Percentiles rank a stretch among this genome's conserved stretches.
Evolutionary conservation across 179 eudicot species (phyloP).

Genomic region (Dionaea muscipula): DNA sequence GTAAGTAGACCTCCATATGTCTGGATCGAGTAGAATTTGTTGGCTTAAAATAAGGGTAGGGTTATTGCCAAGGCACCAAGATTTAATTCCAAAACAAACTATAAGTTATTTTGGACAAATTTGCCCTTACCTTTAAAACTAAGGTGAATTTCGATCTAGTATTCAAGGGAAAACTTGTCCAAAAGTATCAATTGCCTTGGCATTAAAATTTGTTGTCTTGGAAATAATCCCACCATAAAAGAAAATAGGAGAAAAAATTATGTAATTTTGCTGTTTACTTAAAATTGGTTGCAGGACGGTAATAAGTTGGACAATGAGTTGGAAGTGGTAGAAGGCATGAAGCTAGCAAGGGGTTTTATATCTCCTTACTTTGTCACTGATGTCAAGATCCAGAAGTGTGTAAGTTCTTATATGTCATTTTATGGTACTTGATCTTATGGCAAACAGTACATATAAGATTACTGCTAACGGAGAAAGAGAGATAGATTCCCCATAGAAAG

Average conservation of each 20-base stretch:
- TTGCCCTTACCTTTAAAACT: too few relatives aligned
- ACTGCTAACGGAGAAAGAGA: background rate
- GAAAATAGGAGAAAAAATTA: background rate
- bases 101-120: too few relatives aligned
- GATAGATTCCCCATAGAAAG: too few relatives aligned
- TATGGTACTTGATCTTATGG: background rate
- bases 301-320: conserved; percentile 74
- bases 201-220: too few relatives aligned
- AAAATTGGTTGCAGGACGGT: conserved; percentile 48
- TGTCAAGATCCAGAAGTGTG: conserved; percentile 71
- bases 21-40: background rate
- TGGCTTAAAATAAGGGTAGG: background rate
- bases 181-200: too few relatives aligned
- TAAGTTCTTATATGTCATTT: conserved; percentile 21
- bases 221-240: too few relatives aligned
- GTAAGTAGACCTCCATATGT: conserved; percentile 32
- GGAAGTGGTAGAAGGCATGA: conserved; percentile 98
- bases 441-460: too few relatives aligned
- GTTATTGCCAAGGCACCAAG: too few relatives aligned
- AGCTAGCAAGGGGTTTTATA: conserved; percentile 81
- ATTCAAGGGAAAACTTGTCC: too few relatives aligned
- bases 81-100: too few relatives aligned
- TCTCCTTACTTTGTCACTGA: conserved; percentile 93
- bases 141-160: too few relatives aligned
- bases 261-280: conserved; percentile 4